These are phyloP conservation scores for Aspergillus heteromorphus DNA, from an alignment of 495 filamentous ascomycete genomes.

Conservation along the genomic window DNA sequence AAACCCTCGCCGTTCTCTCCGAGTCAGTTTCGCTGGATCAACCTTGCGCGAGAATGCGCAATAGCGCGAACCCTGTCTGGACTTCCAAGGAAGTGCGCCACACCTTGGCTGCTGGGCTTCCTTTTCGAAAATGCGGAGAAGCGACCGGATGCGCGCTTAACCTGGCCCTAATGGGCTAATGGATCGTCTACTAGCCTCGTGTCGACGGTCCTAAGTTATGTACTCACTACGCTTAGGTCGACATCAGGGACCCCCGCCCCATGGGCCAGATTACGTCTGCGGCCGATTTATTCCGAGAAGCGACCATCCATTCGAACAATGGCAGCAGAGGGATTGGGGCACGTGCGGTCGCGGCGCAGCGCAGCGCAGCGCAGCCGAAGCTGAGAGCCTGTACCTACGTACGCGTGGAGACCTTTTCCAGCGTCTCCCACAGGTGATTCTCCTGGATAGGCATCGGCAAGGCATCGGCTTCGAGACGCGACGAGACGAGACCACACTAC, in stretches of 20 bases:
- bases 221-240: neutral
- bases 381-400: no score
- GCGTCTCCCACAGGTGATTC: no score
- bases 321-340: neutral
- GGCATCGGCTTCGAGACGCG: no score
- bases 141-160: neutral
- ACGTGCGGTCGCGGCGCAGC: no score
- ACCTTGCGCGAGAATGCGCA: neutral
- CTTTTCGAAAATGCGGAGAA: neutral
- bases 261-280: neutral
- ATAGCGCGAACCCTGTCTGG: constrained; percentile 3
- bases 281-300: neutral
- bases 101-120: neutral
- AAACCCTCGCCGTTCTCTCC: neutral
- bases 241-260: neutral
- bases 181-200: no score
- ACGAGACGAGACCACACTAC: no score
- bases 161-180: no score
- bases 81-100: neutral
- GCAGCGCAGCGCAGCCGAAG: no score
- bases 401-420: no score
- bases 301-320: neutral
- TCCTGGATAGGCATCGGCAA: no score
- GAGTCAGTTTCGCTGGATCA: neutral
- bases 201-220: no score